A percentile compares a stretch with the other conserved stretches of the same genome.
Evolutionary conservation across 1,139 yeast genomes (phyloP).

Genomic region (Hemisphaericaspora subhashii): DNA sequence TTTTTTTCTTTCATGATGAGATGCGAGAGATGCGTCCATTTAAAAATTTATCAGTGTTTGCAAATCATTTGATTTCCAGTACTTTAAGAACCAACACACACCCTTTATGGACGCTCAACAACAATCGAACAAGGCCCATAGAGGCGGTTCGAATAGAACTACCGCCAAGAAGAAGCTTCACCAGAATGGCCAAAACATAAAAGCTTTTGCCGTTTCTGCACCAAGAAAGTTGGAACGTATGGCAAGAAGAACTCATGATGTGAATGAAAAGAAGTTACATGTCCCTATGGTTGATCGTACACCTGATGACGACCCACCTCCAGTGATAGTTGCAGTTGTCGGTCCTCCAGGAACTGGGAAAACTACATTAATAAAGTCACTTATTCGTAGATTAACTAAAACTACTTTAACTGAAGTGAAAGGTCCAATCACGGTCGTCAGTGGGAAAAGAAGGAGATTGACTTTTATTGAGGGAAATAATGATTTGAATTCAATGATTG

Average conservation of each 20-base stretch:
- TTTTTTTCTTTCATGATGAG: constrained; percentile 3
- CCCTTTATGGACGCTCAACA: constrained; percentile 30
- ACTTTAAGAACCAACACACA: not conserved
- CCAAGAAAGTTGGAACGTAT: constrained; percentile 85
- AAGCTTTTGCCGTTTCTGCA: constrained; percentile 92
- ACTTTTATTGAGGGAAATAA: constrained; percentile 93
- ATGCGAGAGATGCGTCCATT: not conserved
- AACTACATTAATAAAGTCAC: constrained; percentile 85
- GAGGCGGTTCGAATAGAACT: constrained; percentile 52
- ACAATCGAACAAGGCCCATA: constrained; percentile 60
- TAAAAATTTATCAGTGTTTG: no score
- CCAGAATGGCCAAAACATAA: constrained; percentile 87
- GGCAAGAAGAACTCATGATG: constrained; percentile 85
- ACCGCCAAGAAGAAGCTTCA: constrained; percentile 86
- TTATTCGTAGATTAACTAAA: constrained; percentile 87
- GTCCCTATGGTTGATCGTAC: constrained; percentile 98
- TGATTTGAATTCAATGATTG: constrained; percentile 94
- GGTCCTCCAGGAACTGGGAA: constrained; percentile 99
- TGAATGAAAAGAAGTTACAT: constrained; percentile 82
- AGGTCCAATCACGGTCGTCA: constrained; percentile 97
- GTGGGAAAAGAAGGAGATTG: constrained; percentile 90
- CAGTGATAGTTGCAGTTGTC: constrained; percentile 92
- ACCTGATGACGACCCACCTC: constrained; percentile 97
- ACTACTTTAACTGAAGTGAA: constrained; percentile 81
- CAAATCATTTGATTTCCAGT: no score